Percentiles rank a stretch among this genome's conserved stretches.
phyloP scores from a whole-genome alignment of 2,329 filamentous ascomycete genomes.

The Hypoxylon sp. region DNA sequence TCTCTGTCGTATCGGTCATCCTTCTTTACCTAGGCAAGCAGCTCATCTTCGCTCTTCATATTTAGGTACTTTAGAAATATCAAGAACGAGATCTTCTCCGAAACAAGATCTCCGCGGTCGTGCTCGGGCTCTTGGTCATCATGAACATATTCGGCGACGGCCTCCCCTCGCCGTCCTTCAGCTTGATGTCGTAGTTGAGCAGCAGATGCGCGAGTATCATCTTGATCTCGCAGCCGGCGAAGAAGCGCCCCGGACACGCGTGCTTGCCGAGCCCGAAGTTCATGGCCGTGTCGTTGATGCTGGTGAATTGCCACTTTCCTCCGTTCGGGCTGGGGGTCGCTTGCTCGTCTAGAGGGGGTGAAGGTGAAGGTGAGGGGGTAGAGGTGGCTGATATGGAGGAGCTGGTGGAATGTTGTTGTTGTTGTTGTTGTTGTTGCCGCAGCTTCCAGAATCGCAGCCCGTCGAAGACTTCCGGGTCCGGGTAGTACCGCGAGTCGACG shows the following conservation, averaged over 20 bases:
- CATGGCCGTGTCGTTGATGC: slow-evolving; percentile 56
- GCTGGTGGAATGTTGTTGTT: slow-evolving; percentile 20
- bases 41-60: not conserved
- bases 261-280: slow-evolving; percentile 60
- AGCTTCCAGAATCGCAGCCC: slow-evolving; percentile 58
- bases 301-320: slow-evolving; percentile 54
- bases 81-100: slow-evolving; percentile 37
- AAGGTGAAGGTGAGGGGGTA: slow-evolving; percentile 22
- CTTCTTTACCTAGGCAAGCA: not conserved
- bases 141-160: slow-evolving; percentile 54
- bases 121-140: slow-evolving; percentile 55
- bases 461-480: slow-evolving; percentile 57
- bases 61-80: not conserved
- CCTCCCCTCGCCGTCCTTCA: slow-evolving; percentile 51
- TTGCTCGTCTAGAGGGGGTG: slow-evolving; percentile 9
- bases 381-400: not conserved
- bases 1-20: not conserved
- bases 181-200: slow-evolving; percentile 59
- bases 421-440: slow-evolving; percentile 49
- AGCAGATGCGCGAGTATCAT: slow-evolving; percentile 60
- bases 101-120: slow-evolving; percentile 54
- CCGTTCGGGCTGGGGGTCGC: slow-evolving; percentile 29
- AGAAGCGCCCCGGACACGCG: slow-evolving; percentile 62
- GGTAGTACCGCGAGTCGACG: slow-evolving; percentile 57
- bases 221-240: slow-evolving; percentile 63